Conservation (phyloP, 805 yeast genomes). For the Lipomyces yamadae region DNA sequence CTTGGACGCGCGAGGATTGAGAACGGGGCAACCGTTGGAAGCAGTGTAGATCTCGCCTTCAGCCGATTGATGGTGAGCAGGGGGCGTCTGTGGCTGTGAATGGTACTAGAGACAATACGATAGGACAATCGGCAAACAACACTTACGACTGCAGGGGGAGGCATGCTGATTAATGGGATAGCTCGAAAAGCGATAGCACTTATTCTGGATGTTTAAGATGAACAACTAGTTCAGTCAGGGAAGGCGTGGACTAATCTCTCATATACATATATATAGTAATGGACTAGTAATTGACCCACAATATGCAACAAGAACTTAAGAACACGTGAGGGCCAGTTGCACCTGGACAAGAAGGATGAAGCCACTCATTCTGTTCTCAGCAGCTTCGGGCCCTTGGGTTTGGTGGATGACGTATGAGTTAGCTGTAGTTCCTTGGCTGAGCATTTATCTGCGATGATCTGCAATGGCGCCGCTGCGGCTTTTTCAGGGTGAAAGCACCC, state of each 20-base stretch:
- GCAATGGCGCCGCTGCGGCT: too few relatives aligned
- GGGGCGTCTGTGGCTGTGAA: background rate
- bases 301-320: background rate
- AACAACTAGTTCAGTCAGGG: background rate
- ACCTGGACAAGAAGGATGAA: too few relatives aligned
- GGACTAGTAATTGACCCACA: too few relatives aligned
- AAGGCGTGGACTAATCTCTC: too few relatives aligned
- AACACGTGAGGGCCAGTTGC: too few relatives aligned
- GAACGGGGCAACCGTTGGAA: slow-evolving; percentile 60
- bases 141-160: slow-evolving; percentile 21
- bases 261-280: background rate
- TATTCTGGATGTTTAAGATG: background rate
- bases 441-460: too few relatives aligned
- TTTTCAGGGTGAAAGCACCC: too few relatives aligned
- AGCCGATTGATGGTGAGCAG: slow-evolving; percentile 9
- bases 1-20: slow-evolving; percentile 60
- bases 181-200: background rate
- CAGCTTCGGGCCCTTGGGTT: too few relatives aligned
- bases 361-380: too few relatives aligned
- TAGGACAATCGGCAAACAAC: background rate
- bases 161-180: slow-evolving; percentile 9
- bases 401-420: too few relatives aligned
- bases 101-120: background rate
- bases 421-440: too few relatives aligned
- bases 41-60: slow-evolving; percentile 49